A percentile compares a stretch with the other conserved stretches of the same genome.
Conservation (phyloP, 1,284 basidiomycete genomes). For the Nidula niveotomentosa region DNA sequence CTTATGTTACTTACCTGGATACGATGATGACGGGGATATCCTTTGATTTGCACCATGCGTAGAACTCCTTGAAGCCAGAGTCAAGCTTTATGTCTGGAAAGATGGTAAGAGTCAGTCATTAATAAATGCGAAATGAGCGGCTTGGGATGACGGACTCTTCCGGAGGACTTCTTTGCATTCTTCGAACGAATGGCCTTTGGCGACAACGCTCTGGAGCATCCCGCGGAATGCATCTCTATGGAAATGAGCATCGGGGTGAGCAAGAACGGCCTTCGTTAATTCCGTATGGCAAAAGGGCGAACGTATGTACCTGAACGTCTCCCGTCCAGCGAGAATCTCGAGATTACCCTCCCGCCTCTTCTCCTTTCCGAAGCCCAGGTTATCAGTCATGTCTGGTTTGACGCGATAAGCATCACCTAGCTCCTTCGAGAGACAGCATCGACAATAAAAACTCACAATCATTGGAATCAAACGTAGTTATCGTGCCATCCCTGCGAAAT, state of each 20-base stretch:
- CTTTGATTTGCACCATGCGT: slow-evolving; percentile 74
- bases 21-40: slow-evolving; percentile 91
- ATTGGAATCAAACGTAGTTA: slow-evolving; percentile 89
- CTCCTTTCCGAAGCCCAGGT: slow-evolving; percentile 71
- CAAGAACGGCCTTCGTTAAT: neutral
- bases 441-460: slow-evolving; percentile 61
- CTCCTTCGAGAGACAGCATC: neutral
- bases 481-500: slow-evolving; percentile 81
- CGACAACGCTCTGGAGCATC: slow-evolving; percentile 76
- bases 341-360: slow-evolving; percentile 72
- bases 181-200: slow-evolving; percentile 72
- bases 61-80: slow-evolving; percentile 85
- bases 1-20: slow-evolving; percentile 58
- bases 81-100: slow-evolving; percentile 79
- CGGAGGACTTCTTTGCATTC: slow-evolving; percentile 72
- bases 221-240: slow-evolving; percentile 75
- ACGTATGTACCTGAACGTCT: slow-evolving; percentile 65
- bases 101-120: neutral
- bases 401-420: neutral
- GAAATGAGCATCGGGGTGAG: no score
- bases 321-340: slow-evolving; percentile 63
- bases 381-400: slow-evolving; percentile 69
- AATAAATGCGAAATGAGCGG: slow-evolving; percentile 7
- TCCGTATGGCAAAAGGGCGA: neutral
- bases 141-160: slow-evolving; percentile 29